Evolutionary conservation across 306 rosid genomes (phyloP).

Genomic region (Acacia confusa): DNA sequence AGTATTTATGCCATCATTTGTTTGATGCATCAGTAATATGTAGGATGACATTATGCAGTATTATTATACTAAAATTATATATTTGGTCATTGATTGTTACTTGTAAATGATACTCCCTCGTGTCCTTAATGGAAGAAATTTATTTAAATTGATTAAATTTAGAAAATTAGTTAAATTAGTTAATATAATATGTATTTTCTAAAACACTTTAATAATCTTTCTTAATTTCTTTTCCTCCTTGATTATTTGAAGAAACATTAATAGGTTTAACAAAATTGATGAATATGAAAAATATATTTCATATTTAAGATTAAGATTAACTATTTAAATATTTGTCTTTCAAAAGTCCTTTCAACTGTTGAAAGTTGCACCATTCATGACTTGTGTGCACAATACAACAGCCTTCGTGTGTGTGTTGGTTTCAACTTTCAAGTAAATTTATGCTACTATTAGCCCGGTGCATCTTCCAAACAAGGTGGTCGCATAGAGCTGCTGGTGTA

Average conservation of each 20-base stretch:
- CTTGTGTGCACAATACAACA: not conserved
- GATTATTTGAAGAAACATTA: no score
- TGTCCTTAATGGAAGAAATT: no score
- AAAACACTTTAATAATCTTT: no score
- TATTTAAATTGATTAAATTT: no score
- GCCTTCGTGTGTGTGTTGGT: not conserved
- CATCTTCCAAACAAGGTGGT: not conserved
- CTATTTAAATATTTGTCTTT: no score
- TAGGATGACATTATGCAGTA: not conserved
- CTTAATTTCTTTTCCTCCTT: no score
- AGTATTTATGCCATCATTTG: not conserved
- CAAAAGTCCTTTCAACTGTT: not conserved
- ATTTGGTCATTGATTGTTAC: not conserved
- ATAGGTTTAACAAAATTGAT: no score
- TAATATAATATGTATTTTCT: no score
- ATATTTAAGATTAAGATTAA: no score
- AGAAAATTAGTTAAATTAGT: no score
- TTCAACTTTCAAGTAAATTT: no score
- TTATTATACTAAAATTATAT: not conserved
- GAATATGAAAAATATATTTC: no score
- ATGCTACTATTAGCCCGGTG: not conserved
- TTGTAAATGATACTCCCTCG: not conserved
- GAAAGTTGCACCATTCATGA: not conserved
- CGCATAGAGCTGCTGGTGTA: not conserved
- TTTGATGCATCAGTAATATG: not conserved